phyloP scores from a whole-genome alignment of 805 yeast genomes.

The Geotrichum ghanense region DNA sequence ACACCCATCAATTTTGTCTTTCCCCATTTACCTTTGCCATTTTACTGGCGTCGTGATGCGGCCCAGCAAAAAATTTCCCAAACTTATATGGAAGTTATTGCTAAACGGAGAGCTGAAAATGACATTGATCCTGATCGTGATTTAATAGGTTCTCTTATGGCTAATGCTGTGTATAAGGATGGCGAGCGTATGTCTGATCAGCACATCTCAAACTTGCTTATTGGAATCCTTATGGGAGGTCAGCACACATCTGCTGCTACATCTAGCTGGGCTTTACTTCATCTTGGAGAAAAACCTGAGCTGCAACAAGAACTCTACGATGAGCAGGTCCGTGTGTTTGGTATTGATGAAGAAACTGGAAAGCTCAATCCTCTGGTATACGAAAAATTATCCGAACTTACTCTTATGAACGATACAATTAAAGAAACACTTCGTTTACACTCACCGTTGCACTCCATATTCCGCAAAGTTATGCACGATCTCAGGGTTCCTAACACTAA shows the following conservation, averaged over 20 bases:
- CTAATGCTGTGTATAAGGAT: slow-evolving; percentile 76
- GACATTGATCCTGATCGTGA: slow-evolving; percentile 75
- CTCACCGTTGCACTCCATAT: slow-evolving; percentile 91
- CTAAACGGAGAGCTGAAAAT: slow-evolving; percentile 58
- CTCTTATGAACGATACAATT: slow-evolving; percentile 69
- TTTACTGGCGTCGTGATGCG: slow-evolving; percentile 70
- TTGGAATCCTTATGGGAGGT: slow-evolving; percentile 98
- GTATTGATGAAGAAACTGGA: slow-evolving; percentile 17
- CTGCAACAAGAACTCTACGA: slow-evolving; percentile 69
- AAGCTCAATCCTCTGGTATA: slow-evolving; percentile 47
- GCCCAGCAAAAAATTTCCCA: slow-evolving; percentile 76
- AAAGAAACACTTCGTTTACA: slow-evolving; percentile 94
- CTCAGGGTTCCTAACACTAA: slow-evolving; percentile 69
- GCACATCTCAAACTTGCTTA: slow-evolving; percentile 85
- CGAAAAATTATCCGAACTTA: slow-evolving; percentile 73
- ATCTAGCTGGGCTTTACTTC: slow-evolving; percentile 88
- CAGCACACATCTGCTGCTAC: slow-evolving; percentile 97
- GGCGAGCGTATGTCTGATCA: slow-evolving; percentile 90
- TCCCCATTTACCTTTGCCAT: slow-evolving; percentile 84
- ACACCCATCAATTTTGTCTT: slow-evolving; percentile 93
- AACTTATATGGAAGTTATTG: slow-evolving; percentile 73
- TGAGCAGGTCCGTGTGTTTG: slow-evolving; percentile 59
- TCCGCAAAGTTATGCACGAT: slow-evolving; percentile 77
- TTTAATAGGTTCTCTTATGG: slow-evolving; percentile 78
- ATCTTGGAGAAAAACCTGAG: slow-evolving; percentile 77